Conservation (phyloP, 1,284 basidiomycete species). For the Flammula alnicola region DNA sequence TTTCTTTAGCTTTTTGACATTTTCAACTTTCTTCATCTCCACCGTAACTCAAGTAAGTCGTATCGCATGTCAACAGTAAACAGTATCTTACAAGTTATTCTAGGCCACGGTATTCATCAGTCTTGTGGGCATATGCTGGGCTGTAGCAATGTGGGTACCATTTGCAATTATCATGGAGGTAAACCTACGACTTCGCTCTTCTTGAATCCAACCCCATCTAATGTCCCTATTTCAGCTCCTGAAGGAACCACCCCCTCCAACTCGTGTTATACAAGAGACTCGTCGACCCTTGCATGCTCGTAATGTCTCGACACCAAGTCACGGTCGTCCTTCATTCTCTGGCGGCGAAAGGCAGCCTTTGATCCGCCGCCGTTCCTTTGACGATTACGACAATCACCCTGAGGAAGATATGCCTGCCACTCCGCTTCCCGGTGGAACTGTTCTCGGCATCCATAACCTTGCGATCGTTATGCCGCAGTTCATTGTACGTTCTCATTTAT, state of each 20-base stretch:
- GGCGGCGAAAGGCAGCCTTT: constrained; percentile 57
- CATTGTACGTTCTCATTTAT: constrained; percentile 59
- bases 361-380: constrained; percentile 69
- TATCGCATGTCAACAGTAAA: not conserved
- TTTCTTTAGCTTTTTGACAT: constrained; percentile 77
- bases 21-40: constrained; percentile 83
- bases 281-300: constrained; percentile 43
- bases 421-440: constrained; percentile 87
- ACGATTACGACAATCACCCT: constrained; percentile 48
- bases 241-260: constrained; percentile 68
- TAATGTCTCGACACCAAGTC: constrained; percentile 44
- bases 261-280: constrained; percentile 24
- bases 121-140: constrained; percentile 91
- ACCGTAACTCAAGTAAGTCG: constrained; percentile 68
- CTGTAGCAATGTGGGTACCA: constrained; percentile 92
- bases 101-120: constrained; percentile 83
- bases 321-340: constrained; percentile 30
- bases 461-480: constrained; percentile 94
- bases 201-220: constrained; percentile 1
- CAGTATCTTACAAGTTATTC: not conserved
- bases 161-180: constrained; percentile 95
- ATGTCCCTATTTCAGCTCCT: constrained; percentile 59
- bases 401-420: constrained; percentile 50
- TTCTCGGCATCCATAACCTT: constrained; percentile 94
- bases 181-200: constrained; percentile 24